Conservation (phyloP, 2,329 filamentous ascomycete genomes). For the Aspergillus candidus region DNA sequence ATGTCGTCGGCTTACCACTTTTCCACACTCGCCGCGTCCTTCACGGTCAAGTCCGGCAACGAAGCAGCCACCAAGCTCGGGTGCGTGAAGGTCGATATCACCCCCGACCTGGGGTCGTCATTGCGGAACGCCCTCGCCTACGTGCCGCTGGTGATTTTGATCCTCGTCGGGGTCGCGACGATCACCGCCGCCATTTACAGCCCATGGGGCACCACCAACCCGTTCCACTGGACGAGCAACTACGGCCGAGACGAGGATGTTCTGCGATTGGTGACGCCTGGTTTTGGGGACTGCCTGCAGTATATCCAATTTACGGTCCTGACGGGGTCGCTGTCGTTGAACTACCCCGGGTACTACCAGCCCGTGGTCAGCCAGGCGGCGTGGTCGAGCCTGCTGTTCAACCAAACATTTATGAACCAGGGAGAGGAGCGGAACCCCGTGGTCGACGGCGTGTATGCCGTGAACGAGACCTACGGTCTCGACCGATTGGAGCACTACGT, state of each 20-base stretch:
- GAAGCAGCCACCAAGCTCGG: conserved; percentile 57
- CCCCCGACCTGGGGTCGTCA: conserved; percentile 68
- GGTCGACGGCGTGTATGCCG: conserved; percentile 79
- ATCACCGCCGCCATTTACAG: conserved; percentile 80
- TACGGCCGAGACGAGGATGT: conserved; percentile 92
- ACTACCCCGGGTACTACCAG: conserved; percentile 92
- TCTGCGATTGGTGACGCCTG: conserved; percentile 84
- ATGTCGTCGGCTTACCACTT: conserved; percentile 83
- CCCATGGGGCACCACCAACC: conserved; percentile 85
- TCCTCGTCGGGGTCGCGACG: conserved; percentile 76
- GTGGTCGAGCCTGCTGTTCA: conserved; percentile 91
- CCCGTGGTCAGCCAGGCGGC: conserved; percentile 79
- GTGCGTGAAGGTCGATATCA: conserved; percentile 76
- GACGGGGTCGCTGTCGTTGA: conserved; percentile 77
- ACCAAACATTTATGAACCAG: conserved; percentile 74
- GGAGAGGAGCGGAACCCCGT: conserved; percentile 61
- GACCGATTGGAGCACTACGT: conserved; percentile 73
- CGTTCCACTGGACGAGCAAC: conserved; percentile 96
- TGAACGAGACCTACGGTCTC: conserved; percentile 71
- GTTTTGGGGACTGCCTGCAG: conserved; percentile 92
- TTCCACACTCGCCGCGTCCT: conserved; percentile 67
- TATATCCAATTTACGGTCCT: conserved; percentile 91
- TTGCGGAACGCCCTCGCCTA: conserved; percentile 66
- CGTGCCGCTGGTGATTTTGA: conserved; percentile 69
- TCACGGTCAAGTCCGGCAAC: conserved; percentile 73